Base-by-base conservation (phyloP, 1,284 basidiomycete genomes). In the Agroathelia rolfsii region DNA sequence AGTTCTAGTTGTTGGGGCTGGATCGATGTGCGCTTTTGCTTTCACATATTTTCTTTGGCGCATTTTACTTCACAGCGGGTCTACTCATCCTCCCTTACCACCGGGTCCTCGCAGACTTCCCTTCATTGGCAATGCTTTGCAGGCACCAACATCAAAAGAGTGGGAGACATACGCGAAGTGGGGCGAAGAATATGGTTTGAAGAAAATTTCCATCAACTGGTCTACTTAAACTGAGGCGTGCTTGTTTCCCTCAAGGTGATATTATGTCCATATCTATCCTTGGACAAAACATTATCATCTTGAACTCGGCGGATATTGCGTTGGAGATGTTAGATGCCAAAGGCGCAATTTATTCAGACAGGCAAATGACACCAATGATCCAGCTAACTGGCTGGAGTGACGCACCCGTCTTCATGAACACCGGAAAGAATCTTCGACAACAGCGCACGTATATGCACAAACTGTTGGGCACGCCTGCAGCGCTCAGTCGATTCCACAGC, bases 361-460 rank as follows among this genome's bases (percentile, higher is more conserved):
- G 79, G n/a, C 51, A 51, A 1, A 27, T 37, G 16, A 29, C 47
- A 10, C 30, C 37, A 7, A 47, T 54, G 48, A 38, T 44, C 16
- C 74, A 81, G 47, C 62, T 80, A 9, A 62, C 75, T 17, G 77
- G 77, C 25, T 81, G 76, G 77, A 72, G 72, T 40, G 60, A 75
- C 37, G 68, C 69, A 0, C 59, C 79, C 19, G 73, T 66, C n/a
- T 63, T 81, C 34, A 55, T 71, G 28, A 72, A 64, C 16, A 79
- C 78, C 45, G 72, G 72, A 36, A 67, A 74, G 43, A 64, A 63
- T 24, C 70, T 78, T 50, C 72, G 75, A 30, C 68, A 69, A 43
- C 74, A 68, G 46, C 70, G 77, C 39, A 68, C 66, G 40, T 55
- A 72, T 26, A 68, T 76, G 43, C 69, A 72, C 41, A 63, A 61